phyloP scores from a whole-genome alignment of 2,329 filamentous ascomycete genomes.

The Macrophomina pseudophaseolina region DNA sequence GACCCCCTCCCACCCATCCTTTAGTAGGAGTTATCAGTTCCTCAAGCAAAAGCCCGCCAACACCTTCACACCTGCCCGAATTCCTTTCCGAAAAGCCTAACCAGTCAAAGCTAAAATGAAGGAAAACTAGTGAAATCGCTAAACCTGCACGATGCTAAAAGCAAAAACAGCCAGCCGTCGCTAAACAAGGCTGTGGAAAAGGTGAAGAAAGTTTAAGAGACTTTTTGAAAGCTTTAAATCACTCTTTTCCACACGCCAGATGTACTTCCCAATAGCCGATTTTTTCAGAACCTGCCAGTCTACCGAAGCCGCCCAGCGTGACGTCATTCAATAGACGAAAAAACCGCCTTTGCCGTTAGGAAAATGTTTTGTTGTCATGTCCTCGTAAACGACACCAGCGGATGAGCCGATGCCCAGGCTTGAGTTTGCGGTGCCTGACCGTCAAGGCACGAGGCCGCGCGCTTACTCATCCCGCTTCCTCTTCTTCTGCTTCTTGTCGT shows the following conservation, averaged over 20 bases:
- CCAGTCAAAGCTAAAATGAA: constrained; percentile 14
- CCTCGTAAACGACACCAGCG: constrained; percentile 15
- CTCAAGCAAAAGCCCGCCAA: constrained; percentile 18
- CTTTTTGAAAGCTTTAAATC: constrained; percentile 2
- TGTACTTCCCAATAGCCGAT: constrained; percentile 21
- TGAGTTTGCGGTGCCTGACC: constrained; percentile 11
- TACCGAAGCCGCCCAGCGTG: constrained; percentile 40
- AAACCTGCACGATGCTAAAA: constrained; percentile 20
- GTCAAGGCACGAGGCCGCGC: constrained; percentile 6
- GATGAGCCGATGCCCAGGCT: constrained; percentile 4
- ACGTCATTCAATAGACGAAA: constrained; percentile 40
- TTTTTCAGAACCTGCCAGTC: constrained; percentile 35
- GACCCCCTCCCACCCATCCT: constrained; percentile 21
- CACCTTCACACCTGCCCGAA: constrained; percentile 20
- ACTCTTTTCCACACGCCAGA: constrained; percentile 22
- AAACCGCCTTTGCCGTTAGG: constrained; percentile 24
- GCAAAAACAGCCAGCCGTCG: constrained; percentile 22
- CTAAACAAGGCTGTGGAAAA: constrained; percentile 10
- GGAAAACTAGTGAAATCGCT: constrained; percentile 15
- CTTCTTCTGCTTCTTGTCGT: constrained; percentile 56
- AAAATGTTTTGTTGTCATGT: constrained; percentile 18
- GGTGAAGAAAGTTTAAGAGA: constrained; percentile 8
- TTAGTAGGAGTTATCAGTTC: constrained; percentile 12
- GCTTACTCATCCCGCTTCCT: constrained; percentile 72
- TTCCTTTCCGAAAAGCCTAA: constrained; percentile 8